Evolutionary conservation across 108 stramenopile species (phyloP).

Genomic region (Nitzschia sp.): DNA sequence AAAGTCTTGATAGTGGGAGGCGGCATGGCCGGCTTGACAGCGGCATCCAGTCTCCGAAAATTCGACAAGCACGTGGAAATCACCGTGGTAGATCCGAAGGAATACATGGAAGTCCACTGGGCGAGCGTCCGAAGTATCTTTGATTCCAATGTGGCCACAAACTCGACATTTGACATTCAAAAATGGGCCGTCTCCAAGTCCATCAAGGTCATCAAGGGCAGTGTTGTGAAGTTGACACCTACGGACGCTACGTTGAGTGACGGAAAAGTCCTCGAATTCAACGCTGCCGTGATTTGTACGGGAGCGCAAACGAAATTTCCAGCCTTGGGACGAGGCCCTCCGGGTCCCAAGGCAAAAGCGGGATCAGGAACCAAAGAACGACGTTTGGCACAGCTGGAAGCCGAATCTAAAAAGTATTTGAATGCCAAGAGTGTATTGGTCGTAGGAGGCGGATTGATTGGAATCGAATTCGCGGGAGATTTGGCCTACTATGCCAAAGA

Average conservation of each 20-base stretch:
- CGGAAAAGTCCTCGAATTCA: conserved; percentile 23
- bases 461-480: conserved; percentile 34
- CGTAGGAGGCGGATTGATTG: conserved; percentile 42
- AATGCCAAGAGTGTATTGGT: conserved; percentile 24
- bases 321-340: conserved; percentile 13
- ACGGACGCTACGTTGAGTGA: conserved; percentile 12
- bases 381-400: conserved; percentile 13
- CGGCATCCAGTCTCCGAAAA: conserved; percentile 18
- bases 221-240: conserved; percentile 19
- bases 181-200: conserved; percentile 18
- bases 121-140: conserved; percentile 20
- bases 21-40: conserved; percentile 31
- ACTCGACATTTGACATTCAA: conserved; percentile 10
- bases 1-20: conserved; percentile 38
- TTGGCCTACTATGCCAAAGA: conserved; percentile 23
- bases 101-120: conserved; percentile 31
- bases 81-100: conserved; percentile 36
- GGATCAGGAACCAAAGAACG: conserved; percentile 2
- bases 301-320: conserved; percentile 19
- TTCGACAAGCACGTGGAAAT: conserved; percentile 24
- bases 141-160: conserved; percentile 15
- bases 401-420: conserved; percentile 6
- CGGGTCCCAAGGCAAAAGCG: neutral
- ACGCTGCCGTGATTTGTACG: conserved; percentile 14
- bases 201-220: conserved; percentile 9